These are phyloP conservation scores for Cicer arietinum DNA, from an alignment of 306 rosid species.

Conservation along the genomic window DNA sequence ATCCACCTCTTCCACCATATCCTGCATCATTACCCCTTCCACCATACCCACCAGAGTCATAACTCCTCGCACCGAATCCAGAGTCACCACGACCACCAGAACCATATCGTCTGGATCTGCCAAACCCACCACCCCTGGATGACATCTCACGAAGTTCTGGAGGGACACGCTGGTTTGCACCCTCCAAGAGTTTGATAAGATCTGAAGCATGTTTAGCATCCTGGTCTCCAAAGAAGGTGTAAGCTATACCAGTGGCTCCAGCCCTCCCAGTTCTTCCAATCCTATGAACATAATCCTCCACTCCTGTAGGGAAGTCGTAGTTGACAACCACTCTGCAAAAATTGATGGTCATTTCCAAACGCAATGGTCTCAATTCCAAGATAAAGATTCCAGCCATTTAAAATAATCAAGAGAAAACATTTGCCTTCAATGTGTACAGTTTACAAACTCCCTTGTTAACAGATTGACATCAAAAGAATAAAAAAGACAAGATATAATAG, in stretches of 20 bases:
- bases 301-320: slow-evolving; percentile 98
- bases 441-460: neutral
- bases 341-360: slow-evolving; percentile 19
- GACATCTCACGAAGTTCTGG: slow-evolving; percentile 84
- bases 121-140: slow-evolving; percentile 89
- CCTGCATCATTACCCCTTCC: slow-evolving; percentile 52
- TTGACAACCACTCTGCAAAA: slow-evolving; percentile 87
- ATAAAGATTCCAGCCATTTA: neutral
- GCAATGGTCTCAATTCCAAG: neutral
- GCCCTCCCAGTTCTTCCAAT: slow-evolving; percentile 99
- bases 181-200: slow-evolving; percentile 95
- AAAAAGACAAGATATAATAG: neutral
- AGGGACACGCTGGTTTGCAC: slow-evolving; percentile 91
- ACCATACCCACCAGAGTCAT: slow-evolving; percentile 63
- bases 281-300: slow-evolving; percentile 99
- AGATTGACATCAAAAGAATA: neutral
- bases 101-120: slow-evolving; percentile 83
- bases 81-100: slow-evolving; percentile 75
- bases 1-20: slow-evolving; percentile 70
- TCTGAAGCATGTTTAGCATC: slow-evolving; percentile 92
- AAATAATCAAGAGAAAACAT: slow-evolving; percentile 7
- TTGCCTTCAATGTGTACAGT: neutral
- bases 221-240: slow-evolving; percentile 93
- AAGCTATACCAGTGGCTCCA: slow-evolving; percentile 95
- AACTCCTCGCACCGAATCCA: slow-evolving; percentile 11